Conservation (phyloP, 768 basidiomycete genomes). For the Leccinum longicurvipes region DNA sequence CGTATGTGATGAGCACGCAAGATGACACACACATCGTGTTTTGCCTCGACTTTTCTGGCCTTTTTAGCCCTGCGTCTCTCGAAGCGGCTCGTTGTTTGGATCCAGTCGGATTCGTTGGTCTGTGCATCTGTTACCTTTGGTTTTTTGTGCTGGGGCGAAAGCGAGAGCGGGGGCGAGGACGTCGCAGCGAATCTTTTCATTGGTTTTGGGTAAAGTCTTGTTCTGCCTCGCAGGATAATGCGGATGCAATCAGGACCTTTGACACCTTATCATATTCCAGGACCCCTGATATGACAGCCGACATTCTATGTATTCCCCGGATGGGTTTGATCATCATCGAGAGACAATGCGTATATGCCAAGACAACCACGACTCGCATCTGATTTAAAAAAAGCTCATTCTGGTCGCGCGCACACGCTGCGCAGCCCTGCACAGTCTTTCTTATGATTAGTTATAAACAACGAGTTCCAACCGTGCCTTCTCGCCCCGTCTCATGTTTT, state of each 20-base stretch:
- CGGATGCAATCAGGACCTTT: neutral
- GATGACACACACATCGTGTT: conserved; percentile 54
- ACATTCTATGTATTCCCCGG: too few species aligned
- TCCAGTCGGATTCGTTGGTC: conserved; percentile 49
- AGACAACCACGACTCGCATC: neutral
- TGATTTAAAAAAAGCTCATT: neutral
- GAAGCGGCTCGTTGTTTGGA: conserved; percentile 41
- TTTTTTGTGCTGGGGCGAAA: conserved; percentile 37
- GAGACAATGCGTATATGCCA: neutral
- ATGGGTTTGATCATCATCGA: conserved; percentile 1
- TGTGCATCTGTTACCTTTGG: conserved; percentile 30
- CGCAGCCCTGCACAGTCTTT: conserved; percentile 6
- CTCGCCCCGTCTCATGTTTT: neutral
- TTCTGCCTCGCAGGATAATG: too few species aligned
- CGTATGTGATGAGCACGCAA: neutral
- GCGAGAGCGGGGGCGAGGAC: conserved; percentile 15
- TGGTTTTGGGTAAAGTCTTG: too few species aligned
- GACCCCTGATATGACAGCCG: too few species aligned
- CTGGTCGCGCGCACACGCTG: conserved; percentile 7
- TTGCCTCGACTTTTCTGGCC: conserved; percentile 51
- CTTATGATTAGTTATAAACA: neutral
- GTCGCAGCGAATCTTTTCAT: conserved; percentile 30
- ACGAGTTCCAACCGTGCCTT: neutral
- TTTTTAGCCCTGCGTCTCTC: conserved; percentile 75
- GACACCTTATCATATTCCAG: neutral